Percentiles rank a stretch among this genome's conserved stretches.
Conservation (phyloP, 768 basidiomycete genomes). For the Asterophora lycoperdoides region DNA sequence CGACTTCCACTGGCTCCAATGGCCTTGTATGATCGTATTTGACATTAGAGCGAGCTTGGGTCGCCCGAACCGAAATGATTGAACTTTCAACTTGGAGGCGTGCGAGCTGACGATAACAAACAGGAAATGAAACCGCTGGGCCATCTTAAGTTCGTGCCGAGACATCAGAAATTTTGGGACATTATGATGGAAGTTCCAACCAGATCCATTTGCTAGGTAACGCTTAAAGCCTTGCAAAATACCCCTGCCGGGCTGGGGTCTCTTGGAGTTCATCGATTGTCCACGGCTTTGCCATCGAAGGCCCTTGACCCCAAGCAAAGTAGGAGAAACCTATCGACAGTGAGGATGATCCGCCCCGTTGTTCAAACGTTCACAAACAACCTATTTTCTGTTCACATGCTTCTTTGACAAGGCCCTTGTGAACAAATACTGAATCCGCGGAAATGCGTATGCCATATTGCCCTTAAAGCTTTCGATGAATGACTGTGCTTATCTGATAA, state of each 20-base stretch:
- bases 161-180: not conserved
- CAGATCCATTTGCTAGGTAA: conserved; percentile 5
- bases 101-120: not conserved
- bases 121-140: conserved; percentile 6
- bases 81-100: not conserved
- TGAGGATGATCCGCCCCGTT: too few species aligned
- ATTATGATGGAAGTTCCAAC: conserved; percentile 3
- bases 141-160: not conserved
- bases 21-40: conserved; percentile 9
- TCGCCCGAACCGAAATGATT: conserved; percentile 8
- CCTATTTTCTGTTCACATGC: conserved; percentile 18
- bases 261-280: conserved; percentile 8
- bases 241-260: too few species aligned
- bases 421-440: not conserved
- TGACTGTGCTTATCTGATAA: not conserved
- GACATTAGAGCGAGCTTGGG: conserved; percentile 7
- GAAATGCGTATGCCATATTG: conserved; percentile 39
- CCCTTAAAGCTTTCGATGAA: conserved; percentile 32
- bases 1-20: too few species aligned
- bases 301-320: conserved; percentile 40
- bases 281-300: conserved; percentile 28
- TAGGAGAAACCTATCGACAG: too few species aligned
- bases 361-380: conserved; percentile 45
- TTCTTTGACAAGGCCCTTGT: not conserved
- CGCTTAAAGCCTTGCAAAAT: conserved; percentile 9